Evolutionary conservation across 73 alveolate genomes (phyloP).

Genomic region (Tetrahymena elliotti): DNA sequence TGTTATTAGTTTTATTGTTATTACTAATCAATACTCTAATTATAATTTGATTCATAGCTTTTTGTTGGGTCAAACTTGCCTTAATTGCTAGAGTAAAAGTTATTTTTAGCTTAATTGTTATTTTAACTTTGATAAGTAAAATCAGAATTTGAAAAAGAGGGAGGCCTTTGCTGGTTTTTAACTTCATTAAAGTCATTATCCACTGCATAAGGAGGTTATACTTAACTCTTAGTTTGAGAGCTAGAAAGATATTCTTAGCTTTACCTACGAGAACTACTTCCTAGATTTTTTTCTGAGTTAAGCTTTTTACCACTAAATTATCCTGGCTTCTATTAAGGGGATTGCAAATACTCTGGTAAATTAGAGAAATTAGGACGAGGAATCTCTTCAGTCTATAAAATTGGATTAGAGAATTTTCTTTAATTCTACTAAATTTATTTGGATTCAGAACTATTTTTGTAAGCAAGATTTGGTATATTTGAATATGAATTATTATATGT

Average conservation of each 20-base stretch:
- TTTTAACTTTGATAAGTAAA: neutral
- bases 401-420: neutral
- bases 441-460: neutral
- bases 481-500: neutral
- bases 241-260: neutral
- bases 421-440: neutral
- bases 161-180: neutral
- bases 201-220: neutral
- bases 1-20: neutral
- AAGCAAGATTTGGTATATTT: neutral
- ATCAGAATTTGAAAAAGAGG: neutral
- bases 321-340: neutral
- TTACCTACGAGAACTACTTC: neutral
- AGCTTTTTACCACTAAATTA: neutral
- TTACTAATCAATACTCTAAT: neutral
- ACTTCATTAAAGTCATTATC: neutral
- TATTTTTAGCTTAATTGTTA: neutral
- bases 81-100: neutral
- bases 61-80: neutral
- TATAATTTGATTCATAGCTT: neutral
- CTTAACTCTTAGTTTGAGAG: neutral
- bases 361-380: neutral
- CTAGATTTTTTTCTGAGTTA: neutral
- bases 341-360: neutral
- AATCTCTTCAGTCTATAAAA: neutral